Conservation (phyloP, 2,329 filamentous ascomycete genomes). For the Thelonectria rubi region DNA sequence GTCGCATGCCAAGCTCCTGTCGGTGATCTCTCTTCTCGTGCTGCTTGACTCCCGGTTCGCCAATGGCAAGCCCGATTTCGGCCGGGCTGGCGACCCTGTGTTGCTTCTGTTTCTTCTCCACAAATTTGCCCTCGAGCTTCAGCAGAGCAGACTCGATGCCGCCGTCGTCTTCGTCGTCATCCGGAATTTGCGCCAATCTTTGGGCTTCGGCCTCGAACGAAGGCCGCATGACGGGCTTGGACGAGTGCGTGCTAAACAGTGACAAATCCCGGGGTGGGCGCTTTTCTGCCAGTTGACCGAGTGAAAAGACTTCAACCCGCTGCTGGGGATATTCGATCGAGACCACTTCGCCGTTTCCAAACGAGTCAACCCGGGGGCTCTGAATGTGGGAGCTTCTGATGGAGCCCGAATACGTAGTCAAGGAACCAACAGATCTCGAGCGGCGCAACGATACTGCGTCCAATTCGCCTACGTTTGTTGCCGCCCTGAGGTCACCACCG, state of each 20-base stretch:
- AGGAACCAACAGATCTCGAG: conserved; percentile 66
- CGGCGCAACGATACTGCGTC: conserved; percentile 59
- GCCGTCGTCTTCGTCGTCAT: conserved; percentile 77
- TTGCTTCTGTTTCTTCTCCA: conserved; percentile 57
- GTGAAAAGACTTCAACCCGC: conserved; percentile 61
- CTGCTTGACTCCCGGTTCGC: conserved; percentile 40
- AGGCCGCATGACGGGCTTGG: conserved; percentile 69
- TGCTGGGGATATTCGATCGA: conserved; percentile 38
- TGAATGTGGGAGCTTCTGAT: conserved; percentile 65
- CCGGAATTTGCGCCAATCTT: conserved; percentile 86
- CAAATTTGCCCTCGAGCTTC: conserved; percentile 88
- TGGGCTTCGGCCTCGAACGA: conserved; percentile 92
- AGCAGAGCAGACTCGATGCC: conserved; percentile 91
- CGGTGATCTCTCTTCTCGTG: conserved; percentile 58
- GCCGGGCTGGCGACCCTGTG: conserved; percentile 27
- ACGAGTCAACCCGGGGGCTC: conserved; percentile 48
- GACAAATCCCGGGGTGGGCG: conserved; percentile 59
- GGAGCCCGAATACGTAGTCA: conserved; percentile 69
- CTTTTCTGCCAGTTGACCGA: conserved; percentile 66
- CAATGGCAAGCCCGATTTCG: conserved; percentile 36
- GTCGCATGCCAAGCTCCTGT: conserved; percentile 56
- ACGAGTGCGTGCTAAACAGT: conserved; percentile 69
- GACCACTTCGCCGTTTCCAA: conserved; percentile 35
- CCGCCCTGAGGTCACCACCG: conserved; percentile 78
- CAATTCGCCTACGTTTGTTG: conserved; percentile 70